A percentile compares a stretch with the other conserved stretches of the same genome.
Evolutionary conservation across 2,329 filamentous ascomycete species (phyloP).

Genomic region (Botrytis pseudocinerea): DNA sequence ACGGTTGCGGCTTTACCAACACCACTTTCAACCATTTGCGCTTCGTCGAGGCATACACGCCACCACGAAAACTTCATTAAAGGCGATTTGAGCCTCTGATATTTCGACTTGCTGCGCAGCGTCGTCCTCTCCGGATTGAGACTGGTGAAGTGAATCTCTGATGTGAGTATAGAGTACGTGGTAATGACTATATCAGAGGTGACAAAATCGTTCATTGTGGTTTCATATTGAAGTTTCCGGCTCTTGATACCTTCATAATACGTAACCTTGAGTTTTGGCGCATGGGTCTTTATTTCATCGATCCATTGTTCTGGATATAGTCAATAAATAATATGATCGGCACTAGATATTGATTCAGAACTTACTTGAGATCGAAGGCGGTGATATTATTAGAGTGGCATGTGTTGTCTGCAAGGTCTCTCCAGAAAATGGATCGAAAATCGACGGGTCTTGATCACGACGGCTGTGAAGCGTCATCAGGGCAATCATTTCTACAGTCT

Average conservation of each 20-base stretch:
- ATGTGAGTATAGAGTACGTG: constrained; percentile 69
- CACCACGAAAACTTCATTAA: constrained; percentile 81
- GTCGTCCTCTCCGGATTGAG: constrained; percentile 66
- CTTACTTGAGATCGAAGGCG: constrained; percentile 48
- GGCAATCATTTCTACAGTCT: constrained; percentile 74
- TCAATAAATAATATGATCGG: background rate
- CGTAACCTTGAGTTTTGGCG: constrained; percentile 56
- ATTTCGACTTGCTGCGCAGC: constrained; percentile 62
- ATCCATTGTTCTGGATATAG: constrained; percentile 57
- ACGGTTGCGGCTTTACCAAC: constrained; percentile 80
- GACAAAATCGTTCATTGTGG: constrained; percentile 49
- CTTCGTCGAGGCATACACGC: constrained; percentile 75
- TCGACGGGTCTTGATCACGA: constrained; percentile 18
- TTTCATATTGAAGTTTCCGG: constrained; percentile 39
- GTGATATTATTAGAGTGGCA: constrained; percentile 63
- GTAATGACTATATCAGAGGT: constrained; percentile 61
- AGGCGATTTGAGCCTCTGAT: constrained; percentile 69
- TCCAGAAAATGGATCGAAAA: constrained; percentile 46
- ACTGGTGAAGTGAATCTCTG: constrained; percentile 76
- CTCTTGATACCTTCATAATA: constrained; percentile 54
- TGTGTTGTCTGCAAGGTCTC: constrained; percentile 49
- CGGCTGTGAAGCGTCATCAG: constrained; percentile 66
- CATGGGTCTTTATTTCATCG: constrained; percentile 58
- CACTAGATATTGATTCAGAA: background rate
- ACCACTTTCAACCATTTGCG: constrained; percentile 92